These are phyloP conservation scores for Millerozyma miso DNA, from an alignment of 805 yeast species.

Conservation along the genomic window DNA sequence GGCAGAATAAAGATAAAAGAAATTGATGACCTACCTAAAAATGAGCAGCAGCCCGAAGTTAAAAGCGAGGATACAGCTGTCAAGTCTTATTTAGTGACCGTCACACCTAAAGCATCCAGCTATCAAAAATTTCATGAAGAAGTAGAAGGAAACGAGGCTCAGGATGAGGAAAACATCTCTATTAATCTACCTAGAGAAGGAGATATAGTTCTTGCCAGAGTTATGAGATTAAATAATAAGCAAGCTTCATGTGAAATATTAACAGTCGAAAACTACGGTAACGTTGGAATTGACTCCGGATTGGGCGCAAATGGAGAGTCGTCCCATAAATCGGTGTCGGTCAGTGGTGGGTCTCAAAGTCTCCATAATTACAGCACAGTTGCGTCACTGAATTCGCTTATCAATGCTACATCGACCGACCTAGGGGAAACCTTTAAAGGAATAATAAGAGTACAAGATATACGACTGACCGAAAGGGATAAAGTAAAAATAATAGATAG, in stretches of 20 bases:
- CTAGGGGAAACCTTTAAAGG: constrained; percentile 89
- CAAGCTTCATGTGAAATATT: constrained; percentile 79
- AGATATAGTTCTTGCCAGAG: constrained; percentile 74
- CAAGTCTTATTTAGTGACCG: constrained; percentile 26
- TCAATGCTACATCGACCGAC: constrained; percentile 49
- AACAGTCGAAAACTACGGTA: constrained; percentile 58
- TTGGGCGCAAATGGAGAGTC: constrained; percentile 52
- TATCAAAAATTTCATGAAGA: constrained; percentile 22
- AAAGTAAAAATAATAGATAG: constrained; percentile 72
- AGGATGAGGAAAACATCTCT: constrained; percentile 16
- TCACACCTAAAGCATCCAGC: constrained; percentile 23
- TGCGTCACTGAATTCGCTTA: constrained; percentile 38
- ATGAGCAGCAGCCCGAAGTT: constrained; percentile 7
- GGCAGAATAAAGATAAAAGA: constrained; percentile 49
- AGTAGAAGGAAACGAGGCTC: constrained; percentile 4
- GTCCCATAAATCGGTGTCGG: constrained; percentile 34
- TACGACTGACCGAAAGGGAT: constrained; percentile 88
- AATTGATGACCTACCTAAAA: constrained; percentile 6
- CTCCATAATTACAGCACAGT: constrained; percentile 30
- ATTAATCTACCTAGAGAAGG: constrained; percentile 75
- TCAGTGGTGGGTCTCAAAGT: constrained; percentile 54
- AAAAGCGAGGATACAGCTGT: constrained; percentile 10
- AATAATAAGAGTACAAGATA: constrained; percentile 79
- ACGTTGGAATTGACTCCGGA: constrained; percentile 58
- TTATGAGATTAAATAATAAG: constrained; percentile 58